A percentile compares a stretch with the other conserved stretches of the same genome.
phyloP scores from a whole-genome alignment of 2,329 filamentous ascomycete genomes.

The Pyrenochaeta sp. region DNA sequence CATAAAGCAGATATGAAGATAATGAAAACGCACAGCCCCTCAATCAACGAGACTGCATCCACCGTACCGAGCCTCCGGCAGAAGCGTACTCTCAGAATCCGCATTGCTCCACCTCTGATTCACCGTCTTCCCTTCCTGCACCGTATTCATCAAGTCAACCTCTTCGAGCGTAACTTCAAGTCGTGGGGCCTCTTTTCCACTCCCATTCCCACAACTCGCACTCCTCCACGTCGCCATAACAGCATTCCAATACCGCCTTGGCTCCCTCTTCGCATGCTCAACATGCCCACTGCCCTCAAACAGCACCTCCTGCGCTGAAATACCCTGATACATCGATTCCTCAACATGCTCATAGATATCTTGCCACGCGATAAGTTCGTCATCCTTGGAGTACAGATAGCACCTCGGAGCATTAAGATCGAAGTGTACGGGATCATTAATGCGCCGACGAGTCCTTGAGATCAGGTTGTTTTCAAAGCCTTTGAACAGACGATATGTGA shows the following conservation, averaged over 20 bases:
- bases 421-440: slow-evolving; percentile 25
- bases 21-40: background rate
- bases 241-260: slow-evolving; percentile 64
- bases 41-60: background rate
- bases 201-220: background rate
- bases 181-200: background rate
- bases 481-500: slow-evolving; percentile 25
- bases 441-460: slow-evolving; percentile 20
- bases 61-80: background rate
- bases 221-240: slow-evolving; percentile 31
- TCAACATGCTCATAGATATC: slow-evolving; percentile 63
- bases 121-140: background rate
- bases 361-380: slow-evolving; percentile 62
- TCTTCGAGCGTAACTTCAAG: background rate
- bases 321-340: slow-evolving; percentile 56
- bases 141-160: background rate
- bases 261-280: slow-evolving; percentile 64
- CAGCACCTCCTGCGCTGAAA: slow-evolving; percentile 56
- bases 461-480: slow-evolving; percentile 34
- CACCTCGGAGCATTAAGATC: slow-evolving; percentile 51
- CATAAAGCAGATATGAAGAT: background rate
- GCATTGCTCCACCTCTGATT: slow-evolving; percentile 2
- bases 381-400: slow-evolving; percentile 66
- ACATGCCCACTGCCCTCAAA: slow-evolving; percentile 68
- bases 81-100: background rate